Base-by-base conservation (phyloP, 768 basidiomycete genomes). In the Myochromella boudieri region DNA sequence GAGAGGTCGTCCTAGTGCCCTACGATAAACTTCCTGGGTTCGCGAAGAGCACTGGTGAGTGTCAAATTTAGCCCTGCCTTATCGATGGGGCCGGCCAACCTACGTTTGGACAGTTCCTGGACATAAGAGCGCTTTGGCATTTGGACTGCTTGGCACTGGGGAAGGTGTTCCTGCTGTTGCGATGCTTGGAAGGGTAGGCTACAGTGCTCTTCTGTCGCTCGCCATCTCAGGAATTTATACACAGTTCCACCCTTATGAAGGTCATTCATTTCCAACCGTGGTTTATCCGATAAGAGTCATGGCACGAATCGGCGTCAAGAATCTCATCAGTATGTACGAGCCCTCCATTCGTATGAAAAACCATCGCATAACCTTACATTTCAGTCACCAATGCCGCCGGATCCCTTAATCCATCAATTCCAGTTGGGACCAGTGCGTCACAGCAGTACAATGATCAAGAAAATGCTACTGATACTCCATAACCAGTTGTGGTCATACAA, bases 371-470 rank as follows among this genome's bases (percentile, higher is more conserved):
- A 40, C 15, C 38, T 28, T 37, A 36, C 41, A 21, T 27, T 41
- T 18, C 56, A 92, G 90, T 94, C 37, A 95, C 92, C 31, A 95
- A 95, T 63, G 93, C 92, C 9, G 80, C 91, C 14, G 92, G 92
- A 14, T 85, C 85, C 3, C 72, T 95, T 6, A 91, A 89, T 58
- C 81, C 84, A 3, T 53, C 68, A 6, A 77, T 91, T 49, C 71
- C 82, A 12, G 85, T 91, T 27, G 92, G 93, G 53, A 92, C 91
- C 5, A 87, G 90, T 91, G 59, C 50, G 84, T 54, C 14, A n/a
- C n/a, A n/a, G 15, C 9, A 9, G 14, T 21, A n/a, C 3, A 14
- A 46, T 6, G 3, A 24, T 21, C 10, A 1, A 28, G 44, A 18
- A 32, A 22, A 36, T 34, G 27, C 12, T 38, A 17, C 50, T 62